A percentile compares a stretch with the other conserved stretches of the same genome.
phyloP scores from a whole-genome alignment of 2,329 filamentous ascomycete genomes.

The Pseudopithomyces chartarum region DNA sequence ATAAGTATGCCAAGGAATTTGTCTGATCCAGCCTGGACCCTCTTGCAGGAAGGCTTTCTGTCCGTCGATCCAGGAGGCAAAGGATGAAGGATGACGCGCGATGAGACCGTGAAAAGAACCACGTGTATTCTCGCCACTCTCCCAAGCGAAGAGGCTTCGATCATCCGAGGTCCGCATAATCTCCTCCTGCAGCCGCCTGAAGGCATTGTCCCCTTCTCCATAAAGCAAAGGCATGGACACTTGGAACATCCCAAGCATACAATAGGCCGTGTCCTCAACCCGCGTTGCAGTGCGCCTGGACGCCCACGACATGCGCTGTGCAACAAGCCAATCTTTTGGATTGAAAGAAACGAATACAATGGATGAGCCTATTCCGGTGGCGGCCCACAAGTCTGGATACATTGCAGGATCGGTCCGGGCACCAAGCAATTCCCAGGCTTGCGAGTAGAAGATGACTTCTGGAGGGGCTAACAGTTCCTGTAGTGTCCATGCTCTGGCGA shows the following conservation, averaged over 20 bases:
- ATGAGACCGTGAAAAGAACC: not conserved
- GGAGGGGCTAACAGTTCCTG: not conserved
- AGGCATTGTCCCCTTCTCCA: conserved; percentile 30
- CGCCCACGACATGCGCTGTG: conserved; percentile 19
- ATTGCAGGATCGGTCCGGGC: not conserved
- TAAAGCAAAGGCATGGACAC: conserved; percentile 34
- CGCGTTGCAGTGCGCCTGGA: conserved; percentile 10
- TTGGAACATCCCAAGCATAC: conserved; percentile 31
- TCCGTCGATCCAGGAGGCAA: not conserved
- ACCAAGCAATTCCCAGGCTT: not conserved
- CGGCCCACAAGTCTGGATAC: not conserved
- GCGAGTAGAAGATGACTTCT: conserved; percentile 11
- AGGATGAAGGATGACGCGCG: not conserved
- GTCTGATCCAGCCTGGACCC: not conserved
- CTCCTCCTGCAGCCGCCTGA: conserved; percentile 20
- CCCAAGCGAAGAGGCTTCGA: conserved; percentile 16
- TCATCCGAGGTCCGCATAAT: conserved; percentile 14
- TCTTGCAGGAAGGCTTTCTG: no score
- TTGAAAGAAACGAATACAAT: not conserved
- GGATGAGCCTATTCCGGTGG: not conserved
- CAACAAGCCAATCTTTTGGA: conserved; percentile 1
- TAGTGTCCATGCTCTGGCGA: conserved; percentile 7
- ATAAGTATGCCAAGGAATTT: not conserved
- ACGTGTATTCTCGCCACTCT: not conserved
- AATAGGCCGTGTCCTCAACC: conserved; percentile 35